A percentile compares a stretch with the other conserved stretches of the same genome.
These are phyloP conservation scores for Ophiostoma novo-ulmi DNA, from an alignment of 2,329 filamentous ascomycete genomes.

Conservation along the genomic window DNA sequence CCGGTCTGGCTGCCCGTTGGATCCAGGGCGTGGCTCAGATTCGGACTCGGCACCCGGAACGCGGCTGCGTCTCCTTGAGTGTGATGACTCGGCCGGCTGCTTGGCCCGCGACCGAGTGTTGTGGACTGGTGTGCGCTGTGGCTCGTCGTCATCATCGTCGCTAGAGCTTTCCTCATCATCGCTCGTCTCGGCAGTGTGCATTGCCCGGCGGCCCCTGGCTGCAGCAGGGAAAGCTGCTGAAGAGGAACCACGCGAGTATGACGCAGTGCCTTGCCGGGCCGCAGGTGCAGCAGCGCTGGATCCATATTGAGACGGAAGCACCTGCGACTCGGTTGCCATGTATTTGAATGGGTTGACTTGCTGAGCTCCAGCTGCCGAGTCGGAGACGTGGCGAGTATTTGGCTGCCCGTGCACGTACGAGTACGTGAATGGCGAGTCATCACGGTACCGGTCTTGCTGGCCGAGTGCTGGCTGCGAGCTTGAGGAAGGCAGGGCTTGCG, in stretches of 20 bases:
- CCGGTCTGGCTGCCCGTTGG: constrained; percentile 25
- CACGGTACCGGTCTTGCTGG: constrained; percentile 33
- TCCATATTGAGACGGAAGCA: constrained; percentile 31
- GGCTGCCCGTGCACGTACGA: constrained; percentile 39
- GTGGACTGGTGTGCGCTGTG: constrained; percentile 25
- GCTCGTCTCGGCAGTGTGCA: constrained; percentile 30
- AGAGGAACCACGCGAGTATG: constrained; percentile 22
- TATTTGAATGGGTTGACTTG: constrained; percentile 48
- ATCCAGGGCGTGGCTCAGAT: constrained; percentile 21
- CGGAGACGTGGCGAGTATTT: constrained; percentile 43
- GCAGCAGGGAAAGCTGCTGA: constrained; percentile 32
- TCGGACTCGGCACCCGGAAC: constrained; percentile 33
- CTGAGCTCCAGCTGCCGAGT: constrained; percentile 35
- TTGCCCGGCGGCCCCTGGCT: constrained; percentile 32
- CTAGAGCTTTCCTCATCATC: constrained; percentile 30
- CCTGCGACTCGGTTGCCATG: constrained; percentile 44
- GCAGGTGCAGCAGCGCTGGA: constrained; percentile 32
- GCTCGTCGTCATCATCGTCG: constrained; percentile 23
- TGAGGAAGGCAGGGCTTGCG: constrained; percentile 28
- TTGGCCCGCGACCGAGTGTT: constrained; percentile 27
- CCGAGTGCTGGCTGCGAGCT: constrained; percentile 33
- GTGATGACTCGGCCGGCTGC: constrained; percentile 10
- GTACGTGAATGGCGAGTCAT: constrained; percentile 44
- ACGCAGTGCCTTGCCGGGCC: constrained; percentile 22
- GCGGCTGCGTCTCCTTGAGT: constrained; percentile 32